These are phyloP conservation scores for Tubosaeta sp. DNA, from an alignment of 768 basidiomycete species.

Conservation along the genomic window DNA sequence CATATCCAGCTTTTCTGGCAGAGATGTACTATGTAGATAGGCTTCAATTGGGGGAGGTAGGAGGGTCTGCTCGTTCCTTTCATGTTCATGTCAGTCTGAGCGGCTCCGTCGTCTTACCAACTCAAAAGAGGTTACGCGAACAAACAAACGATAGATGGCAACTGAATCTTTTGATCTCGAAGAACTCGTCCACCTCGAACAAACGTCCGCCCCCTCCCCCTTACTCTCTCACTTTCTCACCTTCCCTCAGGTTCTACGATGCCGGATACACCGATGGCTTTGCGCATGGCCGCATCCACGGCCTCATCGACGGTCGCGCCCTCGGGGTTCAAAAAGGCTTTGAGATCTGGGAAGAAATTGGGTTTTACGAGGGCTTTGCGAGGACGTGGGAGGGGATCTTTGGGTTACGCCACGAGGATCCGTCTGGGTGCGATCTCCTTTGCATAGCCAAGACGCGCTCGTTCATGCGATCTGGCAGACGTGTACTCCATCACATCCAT, in stretches of 20 bases:
- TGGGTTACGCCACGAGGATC: slow-evolving; percentile 39
- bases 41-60: too few species aligned
- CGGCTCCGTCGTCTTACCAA: too few species aligned
- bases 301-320: slow-evolving; percentile 85
- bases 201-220: slow-evolving; percentile 41
- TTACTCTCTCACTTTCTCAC: neutral
- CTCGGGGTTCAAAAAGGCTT: slow-evolving; percentile 88
- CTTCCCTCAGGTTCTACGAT: slow-evolving; percentile 66
- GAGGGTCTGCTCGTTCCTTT: too few species aligned
- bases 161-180: slow-evolving; percentile 42
- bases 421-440: slow-evolving; percentile 30
- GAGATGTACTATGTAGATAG: too few species aligned
- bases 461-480: slow-evolving; percentile 34
- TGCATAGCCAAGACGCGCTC: neutral
- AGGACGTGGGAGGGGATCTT: slow-evolving; percentile 59
- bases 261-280: slow-evolving; percentile 73
- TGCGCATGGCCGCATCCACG: slow-evolving; percentile 84
- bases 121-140: too few species aligned
- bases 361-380: slow-evolving; percentile 88
- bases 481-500: slow-evolving; percentile 57
- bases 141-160: neutral
- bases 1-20: too few species aligned
- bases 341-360: slow-evolving; percentile 97
- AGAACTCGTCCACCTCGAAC: slow-evolving; percentile 56
- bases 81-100: too few species aligned